These are phyloP conservation scores for Calonectria ilicicola DNA, from an alignment of 2,329 filamentous ascomycete genomes.

Conservation along the genomic window DNA sequence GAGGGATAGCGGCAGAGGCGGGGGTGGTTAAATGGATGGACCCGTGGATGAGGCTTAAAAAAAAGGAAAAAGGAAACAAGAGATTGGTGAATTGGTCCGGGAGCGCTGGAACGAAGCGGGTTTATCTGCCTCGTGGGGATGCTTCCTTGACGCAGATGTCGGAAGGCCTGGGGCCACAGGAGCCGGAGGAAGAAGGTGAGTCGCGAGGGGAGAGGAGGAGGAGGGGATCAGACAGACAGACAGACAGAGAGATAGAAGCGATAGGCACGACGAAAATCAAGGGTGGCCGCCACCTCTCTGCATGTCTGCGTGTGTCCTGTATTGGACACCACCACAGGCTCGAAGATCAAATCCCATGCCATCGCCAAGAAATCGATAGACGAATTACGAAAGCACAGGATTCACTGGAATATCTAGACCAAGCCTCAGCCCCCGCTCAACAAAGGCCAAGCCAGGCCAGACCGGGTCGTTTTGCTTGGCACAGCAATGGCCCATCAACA, in stretches of 20 bases:
- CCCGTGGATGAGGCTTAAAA: conserved; percentile 8
- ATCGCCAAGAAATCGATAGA: conserved; percentile 5
- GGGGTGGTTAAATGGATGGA: background rate
- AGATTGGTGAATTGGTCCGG: background rate
- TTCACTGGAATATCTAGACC: background rate
- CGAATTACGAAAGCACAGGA: background rate
- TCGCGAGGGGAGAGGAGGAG: background rate
- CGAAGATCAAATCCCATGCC: conserved; percentile 5
- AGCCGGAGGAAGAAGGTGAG: background rate
- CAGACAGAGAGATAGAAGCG: no score
- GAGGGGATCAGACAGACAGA: background rate
- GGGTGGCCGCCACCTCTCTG: background rate
- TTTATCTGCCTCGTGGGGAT: background rate
- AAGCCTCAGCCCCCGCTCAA: background rate
- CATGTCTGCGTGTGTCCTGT: no score
- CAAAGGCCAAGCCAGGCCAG: conserved; percentile 2
- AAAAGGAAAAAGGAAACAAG: background rate
- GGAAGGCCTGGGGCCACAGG: background rate
- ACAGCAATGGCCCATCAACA: background rate
- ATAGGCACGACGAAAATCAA: background rate
- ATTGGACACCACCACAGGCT: background rate
- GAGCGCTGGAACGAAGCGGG: background rate
- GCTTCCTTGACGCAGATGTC: background rate
- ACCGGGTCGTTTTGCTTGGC: conserved; percentile 2
- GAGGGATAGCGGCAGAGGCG: conserved; percentile 2